These are phyloP conservation scores for Multifurca ochricompacta DNA, from an alignment of 768 basidiomycete species.

Conservation along the genomic window DNA sequence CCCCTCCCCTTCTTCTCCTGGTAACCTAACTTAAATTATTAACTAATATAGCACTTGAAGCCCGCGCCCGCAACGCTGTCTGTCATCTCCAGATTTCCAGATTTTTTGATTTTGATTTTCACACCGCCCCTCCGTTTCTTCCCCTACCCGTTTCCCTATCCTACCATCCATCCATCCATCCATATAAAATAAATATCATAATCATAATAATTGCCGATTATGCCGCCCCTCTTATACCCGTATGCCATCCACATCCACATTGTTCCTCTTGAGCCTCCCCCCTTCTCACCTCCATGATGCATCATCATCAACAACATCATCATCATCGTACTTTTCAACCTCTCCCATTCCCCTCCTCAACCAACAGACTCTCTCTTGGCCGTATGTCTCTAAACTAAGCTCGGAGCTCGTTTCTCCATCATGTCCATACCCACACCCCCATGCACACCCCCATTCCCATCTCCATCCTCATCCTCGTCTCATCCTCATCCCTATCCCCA, in stretches of 20 bases:
- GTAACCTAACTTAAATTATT: too few relatives aligned
- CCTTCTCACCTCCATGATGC: slow-evolving; percentile 23
- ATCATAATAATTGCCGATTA: slow-evolving; percentile 18
- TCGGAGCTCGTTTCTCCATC: slow-evolving; percentile 5
- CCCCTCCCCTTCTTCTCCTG: too few relatives aligned
- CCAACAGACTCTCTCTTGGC: slow-evolving; percentile 13
- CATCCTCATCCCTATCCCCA: too few relatives aligned
- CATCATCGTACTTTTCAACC: slow-evolving; percentile 19
- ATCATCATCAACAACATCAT: too few relatives aligned
- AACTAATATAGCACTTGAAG: too few relatives aligned
- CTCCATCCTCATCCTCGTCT: too few relatives aligned
- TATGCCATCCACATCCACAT: slow-evolving; percentile 17
- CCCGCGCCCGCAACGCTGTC: slow-evolving; percentile 13
- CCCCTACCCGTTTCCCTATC: too few relatives aligned
- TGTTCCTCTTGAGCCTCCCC: not conserved
- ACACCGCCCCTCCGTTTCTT: slow-evolving; percentile 19
- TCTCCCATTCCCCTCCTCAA: slow-evolving; percentile 22
- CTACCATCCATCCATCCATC: too few relatives aligned
- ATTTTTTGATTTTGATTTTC: too few relatives aligned
- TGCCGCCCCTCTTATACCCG: slow-evolving; percentile 19
- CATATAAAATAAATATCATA: too few relatives aligned
- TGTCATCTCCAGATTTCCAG: slow-evolving; percentile 16
- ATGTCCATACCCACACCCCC: too few relatives aligned
- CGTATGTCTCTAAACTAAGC: slow-evolving; percentile 9
- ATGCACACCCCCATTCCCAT: too few relatives aligned